Base-by-base conservation (phyloP, 2,329 filamentous ascomycete genomes). In the Penicillium verrucosum region DNA sequence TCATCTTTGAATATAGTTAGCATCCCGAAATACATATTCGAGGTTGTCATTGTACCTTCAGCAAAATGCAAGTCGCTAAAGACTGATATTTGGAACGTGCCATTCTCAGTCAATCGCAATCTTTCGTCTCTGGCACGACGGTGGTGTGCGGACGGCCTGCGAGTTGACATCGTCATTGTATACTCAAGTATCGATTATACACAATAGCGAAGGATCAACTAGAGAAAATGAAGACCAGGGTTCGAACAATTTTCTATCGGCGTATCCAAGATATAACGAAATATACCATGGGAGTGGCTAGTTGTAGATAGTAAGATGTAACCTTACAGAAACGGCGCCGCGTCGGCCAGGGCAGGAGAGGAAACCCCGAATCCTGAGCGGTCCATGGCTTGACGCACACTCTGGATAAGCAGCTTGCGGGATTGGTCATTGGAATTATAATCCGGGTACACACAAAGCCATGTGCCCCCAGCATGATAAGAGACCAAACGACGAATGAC, bases 11-110 rank as follows among this genome's bases (percentile, higher is more conserved):
- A 8, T 1, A 9, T 30, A 14, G 27, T 61, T 36, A 62, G 44
- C 11, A 47, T 32, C 4, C 32, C 76, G 73, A 1, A 77, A 76
- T 0, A 77, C 74, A 76, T 77, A 83, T 23, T 34, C n/a, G 4
- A 68, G 61, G 32, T 76, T 72, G 68, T 75, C 78, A 4, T 25
- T 3, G n/a, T 72, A 84, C 84, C 81, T 71, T 91, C 88, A 10
- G 87, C 88, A 67, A 88, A 88, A 68, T 91, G 88, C 8, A 90
- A 72, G 63, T 91, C 88, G 29, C 84, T 81, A 59, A 91, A 88
- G 12, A 90, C 79, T 1, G 84, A 70, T 32, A 82, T 76, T 21
- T 80, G 76, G 48, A 82, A 81, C 5, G 63, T 68, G 5, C 68
- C 68, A 48, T 70, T 51, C n/a, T 58, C 42, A 0, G 58, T 63